A percentile compares a stretch with the other conserved stretches of the same genome.
phyloP scores from a whole-genome alignment of 75 land plant species.

The Cunninghamia lanceolata region DNA sequence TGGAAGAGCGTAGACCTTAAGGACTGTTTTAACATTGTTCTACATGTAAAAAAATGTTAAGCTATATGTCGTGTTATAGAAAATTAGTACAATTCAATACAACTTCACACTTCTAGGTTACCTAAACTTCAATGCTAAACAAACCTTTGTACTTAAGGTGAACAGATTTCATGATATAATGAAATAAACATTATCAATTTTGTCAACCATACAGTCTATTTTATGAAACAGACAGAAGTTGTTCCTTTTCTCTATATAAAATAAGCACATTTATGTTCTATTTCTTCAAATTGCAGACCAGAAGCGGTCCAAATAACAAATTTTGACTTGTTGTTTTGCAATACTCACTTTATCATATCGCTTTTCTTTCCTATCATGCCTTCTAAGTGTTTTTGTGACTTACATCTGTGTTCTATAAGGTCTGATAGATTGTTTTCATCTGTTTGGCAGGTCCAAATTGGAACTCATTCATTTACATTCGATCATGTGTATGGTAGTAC shows the following conservation, averaged over 20 bases:
- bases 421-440: background rate
- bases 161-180: too few species aligned
- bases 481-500: constrained; percentile 83
- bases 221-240: background rate
- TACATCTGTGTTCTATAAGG: background rate
- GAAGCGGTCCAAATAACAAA: background rate
- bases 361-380: background rate
- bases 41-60: background rate
- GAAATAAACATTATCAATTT: background rate
- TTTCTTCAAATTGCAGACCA: background rate
- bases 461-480: constrained; percentile 88
- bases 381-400: background rate
- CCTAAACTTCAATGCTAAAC: too few species aligned
- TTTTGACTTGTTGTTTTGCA: background rate
- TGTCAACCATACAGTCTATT: background rate
- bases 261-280: background rate
- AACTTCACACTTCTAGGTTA: background rate
- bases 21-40: too few species aligned
- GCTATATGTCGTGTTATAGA: background rate
- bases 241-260: background rate
- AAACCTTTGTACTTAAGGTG: too few species aligned
- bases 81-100: too few species aligned
- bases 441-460: constrained; percentile 83
- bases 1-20: background rate
- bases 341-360: background rate